These are phyloP conservation scores for Cladosporium sp. DNA, from an alignment of 2,329 filamentous ascomycete species.

Conservation along the genomic window DNA sequence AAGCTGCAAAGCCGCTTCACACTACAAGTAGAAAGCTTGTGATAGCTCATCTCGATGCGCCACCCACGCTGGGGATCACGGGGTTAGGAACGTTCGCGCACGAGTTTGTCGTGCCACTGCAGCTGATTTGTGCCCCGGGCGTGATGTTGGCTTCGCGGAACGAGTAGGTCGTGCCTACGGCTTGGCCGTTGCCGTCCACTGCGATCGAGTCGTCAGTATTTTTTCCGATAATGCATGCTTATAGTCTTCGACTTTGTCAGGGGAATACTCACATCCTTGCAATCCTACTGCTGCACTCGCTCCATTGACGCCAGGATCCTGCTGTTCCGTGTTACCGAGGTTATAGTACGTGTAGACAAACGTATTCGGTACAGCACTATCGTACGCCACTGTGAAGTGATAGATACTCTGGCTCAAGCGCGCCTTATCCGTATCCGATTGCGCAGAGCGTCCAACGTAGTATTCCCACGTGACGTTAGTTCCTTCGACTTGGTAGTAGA, in stretches of 20 bases:
- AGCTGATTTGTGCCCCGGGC: constrained; percentile 23
- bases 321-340: constrained; percentile 11
- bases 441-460: constrained; percentile 22
- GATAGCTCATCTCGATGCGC: neutral
- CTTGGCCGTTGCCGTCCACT: neutral
- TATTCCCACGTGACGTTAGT: constrained; percentile 30
- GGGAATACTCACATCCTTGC: constrained; percentile 27
- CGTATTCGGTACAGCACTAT: constrained; percentile 24
- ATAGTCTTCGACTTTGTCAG: neutral
- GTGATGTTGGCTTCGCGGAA: constrained; percentile 16
- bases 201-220: neutral
- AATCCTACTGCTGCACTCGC: constrained; percentile 23
- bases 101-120: constrained; percentile 20
- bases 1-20: neutral
- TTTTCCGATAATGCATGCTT: neutral
- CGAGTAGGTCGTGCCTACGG: constrained; percentile 17
- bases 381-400: constrained; percentile 31
- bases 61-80: neutral
- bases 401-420: constrained; percentile 15
- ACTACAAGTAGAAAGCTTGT: neutral
- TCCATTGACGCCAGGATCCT: constrained; percentile 21
- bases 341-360: constrained; percentile 28
- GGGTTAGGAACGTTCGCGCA: constrained; percentile 10
- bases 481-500: constrained; percentile 30
- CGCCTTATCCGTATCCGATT: neutral